A percentile compares a stretch with the other conserved stretches of the same genome.
These are phyloP conservation scores for Candida rishiriensis DNA, from an alignment of 805 yeast species.

Conservation along the genomic window DNA sequence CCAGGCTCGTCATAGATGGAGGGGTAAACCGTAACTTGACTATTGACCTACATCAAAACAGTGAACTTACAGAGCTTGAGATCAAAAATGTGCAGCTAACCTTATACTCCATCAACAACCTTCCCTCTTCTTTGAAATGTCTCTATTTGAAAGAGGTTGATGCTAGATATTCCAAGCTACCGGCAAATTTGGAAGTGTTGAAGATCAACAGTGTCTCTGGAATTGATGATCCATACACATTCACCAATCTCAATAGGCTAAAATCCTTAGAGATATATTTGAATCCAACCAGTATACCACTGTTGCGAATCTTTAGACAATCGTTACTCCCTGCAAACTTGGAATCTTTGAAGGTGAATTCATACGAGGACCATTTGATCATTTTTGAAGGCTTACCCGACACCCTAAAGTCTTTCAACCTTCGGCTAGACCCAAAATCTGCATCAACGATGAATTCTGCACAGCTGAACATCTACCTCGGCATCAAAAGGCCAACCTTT, in stretches of 20 bases:
- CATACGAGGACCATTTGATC: not conserved
- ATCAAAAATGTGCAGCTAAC: not conserved
- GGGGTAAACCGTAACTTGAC: not conserved
- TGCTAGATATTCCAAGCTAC: not conserved
- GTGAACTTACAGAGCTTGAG: not conserved
- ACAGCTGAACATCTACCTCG: too few relatives aligned
- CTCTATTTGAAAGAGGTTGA: not conserved
- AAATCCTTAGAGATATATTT: not conserved
- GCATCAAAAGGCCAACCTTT: not conserved
- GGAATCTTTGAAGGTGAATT: not conserved
- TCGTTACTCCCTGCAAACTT: not conserved
- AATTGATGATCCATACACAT: not conserved
- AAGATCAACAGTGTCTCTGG: not conserved
- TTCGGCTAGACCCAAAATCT: not conserved
- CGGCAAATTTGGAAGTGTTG: not conserved
- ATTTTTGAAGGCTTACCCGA: not conserved
- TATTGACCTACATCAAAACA: not conserved
- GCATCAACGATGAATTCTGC: too few relatives aligned
- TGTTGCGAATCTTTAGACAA: not conserved
- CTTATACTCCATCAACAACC: not conserved
- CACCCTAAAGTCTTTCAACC: not conserved
- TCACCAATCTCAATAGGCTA: not conserved
- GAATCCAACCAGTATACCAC: not conserved
- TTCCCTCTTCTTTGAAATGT: not conserved
- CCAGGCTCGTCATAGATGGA: not conserved